These are phyloP conservation scores for Musa schizocarpa DNA, from an alignment of 176 grass and related monocot species.

Conservation along the genomic window DNA sequence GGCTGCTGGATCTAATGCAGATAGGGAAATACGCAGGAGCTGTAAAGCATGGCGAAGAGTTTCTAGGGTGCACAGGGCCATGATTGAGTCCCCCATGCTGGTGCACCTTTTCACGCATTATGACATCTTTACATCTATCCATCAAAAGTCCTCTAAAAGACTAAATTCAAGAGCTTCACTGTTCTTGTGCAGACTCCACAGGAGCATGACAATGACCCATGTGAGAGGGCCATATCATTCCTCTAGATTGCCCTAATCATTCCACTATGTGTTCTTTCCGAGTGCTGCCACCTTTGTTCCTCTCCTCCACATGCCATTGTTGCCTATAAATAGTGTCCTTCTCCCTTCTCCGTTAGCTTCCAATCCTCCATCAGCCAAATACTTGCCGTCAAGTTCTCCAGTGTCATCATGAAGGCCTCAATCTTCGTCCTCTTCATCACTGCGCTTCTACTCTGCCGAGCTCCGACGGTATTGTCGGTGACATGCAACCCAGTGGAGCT, in stretches of 20 bases:
- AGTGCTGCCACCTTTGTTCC: background rate
- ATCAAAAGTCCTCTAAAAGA: background rate
- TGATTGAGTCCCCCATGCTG: background rate
- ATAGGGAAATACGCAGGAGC: no score
- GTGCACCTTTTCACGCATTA: background rate
- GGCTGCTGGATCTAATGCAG: no score
- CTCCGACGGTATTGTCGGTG: conserved; percentile 19
- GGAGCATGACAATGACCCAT: background rate
- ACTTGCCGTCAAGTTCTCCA: background rate
- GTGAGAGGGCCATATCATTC: background rate
- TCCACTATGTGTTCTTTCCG: background rate
- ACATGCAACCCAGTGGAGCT: conserved; percentile 59
- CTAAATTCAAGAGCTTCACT: background rate
- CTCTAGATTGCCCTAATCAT: background rate
- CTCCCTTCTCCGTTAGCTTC: background rate
- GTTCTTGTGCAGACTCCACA: background rate
- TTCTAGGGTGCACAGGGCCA: background rate
- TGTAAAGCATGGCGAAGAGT: background rate
- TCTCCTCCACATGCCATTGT: background rate
- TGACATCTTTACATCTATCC: background rate
- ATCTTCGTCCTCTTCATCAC: conserved; percentile 17
- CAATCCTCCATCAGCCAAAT: background rate
- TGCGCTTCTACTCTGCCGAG: conserved; percentile 2
- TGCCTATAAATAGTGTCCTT: background rate
- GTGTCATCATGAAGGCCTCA: conserved; percentile 2